Evolutionary conservation across 768 basidiomycete species (phyloP), one percentile per base, ranked within the genome.

Genomic region (Mycena belliarum): DNA sequence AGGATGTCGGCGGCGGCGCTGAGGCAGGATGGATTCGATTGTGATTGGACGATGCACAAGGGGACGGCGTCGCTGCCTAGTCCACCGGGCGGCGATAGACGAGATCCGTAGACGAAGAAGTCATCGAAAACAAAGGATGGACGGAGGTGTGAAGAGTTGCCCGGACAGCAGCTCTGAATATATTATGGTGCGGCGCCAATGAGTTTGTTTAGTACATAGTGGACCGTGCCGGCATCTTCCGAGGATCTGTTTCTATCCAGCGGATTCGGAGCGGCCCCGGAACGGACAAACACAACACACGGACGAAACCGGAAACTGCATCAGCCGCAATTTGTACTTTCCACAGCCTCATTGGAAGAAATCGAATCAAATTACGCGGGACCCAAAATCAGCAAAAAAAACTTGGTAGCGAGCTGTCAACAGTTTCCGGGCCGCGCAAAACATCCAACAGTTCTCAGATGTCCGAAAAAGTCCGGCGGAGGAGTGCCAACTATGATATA

Each of bases 1-100:
- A 55, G 54, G 7, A 60, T 54, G 24, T 60, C 45, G 7, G 20
- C 28, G 44, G 54, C 44, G 44, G 59, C 59, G 10, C 29, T 29
- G 33, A 60, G 54, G 24, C 55, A 60, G 1, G 25, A 28, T 25
- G 46, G 32, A 56, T 52, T 56, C 41, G 43, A 52, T 42, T 56
- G 14, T 29, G 54, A 47, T 38, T 60, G 59, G 33, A 54, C 59
- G 54, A 60, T 60, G 45, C 53, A 60, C 46, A 60, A 56, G 40
- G 44, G 59, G 49, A 60, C 59, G 49, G 45, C 59, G 28, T 47
- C 46, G 10, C 14, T 37, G 18, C 52, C 49, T 8, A 60, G 44
- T 60, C 49, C 49, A 51, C 18, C 23, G 37, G 37, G 18, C 18
- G 11, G 10, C 28, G 41, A 25, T 24, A 24, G 33, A 33, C 29